phyloP scores from a whole-genome alignment of 1,139 yeast species.

The Cylindricascospora bacillispora region DNA sequence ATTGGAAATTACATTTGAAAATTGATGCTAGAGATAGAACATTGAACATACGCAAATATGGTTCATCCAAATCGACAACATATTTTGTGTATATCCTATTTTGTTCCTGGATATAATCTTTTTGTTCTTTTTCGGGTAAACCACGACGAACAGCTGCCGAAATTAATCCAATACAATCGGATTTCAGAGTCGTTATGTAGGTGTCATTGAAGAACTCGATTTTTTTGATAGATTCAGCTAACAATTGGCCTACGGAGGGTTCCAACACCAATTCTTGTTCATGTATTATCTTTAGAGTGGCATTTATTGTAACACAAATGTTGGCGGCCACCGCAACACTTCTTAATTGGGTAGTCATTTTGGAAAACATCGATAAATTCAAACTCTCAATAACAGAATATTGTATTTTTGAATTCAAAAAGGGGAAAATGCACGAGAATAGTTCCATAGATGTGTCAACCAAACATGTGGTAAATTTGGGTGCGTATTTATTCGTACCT shows the following conservation, averaged over 20 bases:
- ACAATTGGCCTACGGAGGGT: conserved; percentile 34
- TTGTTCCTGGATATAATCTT: conserved; percentile 30
- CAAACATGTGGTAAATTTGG: conserved; percentile 38
- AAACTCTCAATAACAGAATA: conserved; percentile 74
- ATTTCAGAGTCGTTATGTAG: conserved; percentile 37
- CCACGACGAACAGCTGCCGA: conserved; percentile 28
- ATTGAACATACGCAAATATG: conserved; percentile 53
- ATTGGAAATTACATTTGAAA: conserved; percentile 36
- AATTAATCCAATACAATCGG: conserved; percentile 57
- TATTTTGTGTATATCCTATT: conserved; percentile 44
- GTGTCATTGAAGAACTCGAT: conserved; percentile 29
- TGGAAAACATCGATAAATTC: conserved; percentile 38
- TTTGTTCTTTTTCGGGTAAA: conserved; percentile 8
- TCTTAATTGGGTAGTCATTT: conserved; percentile 27
- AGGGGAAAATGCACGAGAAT: conserved; percentile 59
- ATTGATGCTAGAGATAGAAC: conserved; percentile 50
- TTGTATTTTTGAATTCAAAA: conserved; percentile 69
- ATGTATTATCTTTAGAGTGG: conserved; percentile 31
- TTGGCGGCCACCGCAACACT: conserved; percentile 47
- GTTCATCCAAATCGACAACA: conserved; percentile 48
- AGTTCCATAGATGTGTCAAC: conserved; percentile 70
- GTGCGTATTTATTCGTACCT: conserved; percentile 19
- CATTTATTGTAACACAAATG: conserved; percentile 49
- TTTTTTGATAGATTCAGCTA: conserved; percentile 46
- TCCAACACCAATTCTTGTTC: conserved; percentile 27